Base-by-base conservation (phyloP, 2,329 filamentous ascomycete species). In the Aspergillus intermedius region DNA sequence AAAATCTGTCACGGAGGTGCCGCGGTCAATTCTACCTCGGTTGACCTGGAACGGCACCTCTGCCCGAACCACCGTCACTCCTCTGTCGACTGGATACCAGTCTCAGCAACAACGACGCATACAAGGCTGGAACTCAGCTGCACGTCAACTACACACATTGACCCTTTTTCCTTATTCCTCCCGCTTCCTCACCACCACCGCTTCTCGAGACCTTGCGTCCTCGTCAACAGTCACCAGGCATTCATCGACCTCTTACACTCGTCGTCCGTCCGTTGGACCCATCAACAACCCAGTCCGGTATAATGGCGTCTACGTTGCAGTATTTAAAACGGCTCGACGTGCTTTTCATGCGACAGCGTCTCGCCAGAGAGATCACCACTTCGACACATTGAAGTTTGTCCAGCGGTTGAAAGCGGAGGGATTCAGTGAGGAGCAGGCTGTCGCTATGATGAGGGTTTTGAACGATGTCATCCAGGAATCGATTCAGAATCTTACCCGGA, bases 391-490 rank as follows among this genome's bases (percentile, higher is more conserved):
- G 53, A 96, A 95, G 73, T 95, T 98, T 66, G 91, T 98, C 35
- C 88, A 95, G 72, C 80, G 88, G 46, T 76, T 98, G 37, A 84
- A 91, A 68, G 82, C 82, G 57, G 93, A 98, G 67, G 93, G 93
- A 0, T 96, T 97, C 68, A 95, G 89, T 21, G 91, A 97, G 69
- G 87, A 91, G 58, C 93, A 98, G 71, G 85, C 91, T 2, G 90
- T 89, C 22, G 91, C 93, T n/a, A 93, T 96, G 87, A 97, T 98
- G 93, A 88, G 88, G 66, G 88, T 97, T 5, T 77, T 98, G 35
- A 91, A 90, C 70, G 91, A 97, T 68, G 91, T 97, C 8, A 96
- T 98, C 56, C 88, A 97, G 68, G 93, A 98, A 73, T 95, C 88
- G 66, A 97, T 98, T 60, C 91, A 96, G 68, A 97, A 97, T 70